These are phyloP conservation scores for Prosopis cineraria DNA, from an alignment of 306 rosid species.

Conservation along the genomic window DNA sequence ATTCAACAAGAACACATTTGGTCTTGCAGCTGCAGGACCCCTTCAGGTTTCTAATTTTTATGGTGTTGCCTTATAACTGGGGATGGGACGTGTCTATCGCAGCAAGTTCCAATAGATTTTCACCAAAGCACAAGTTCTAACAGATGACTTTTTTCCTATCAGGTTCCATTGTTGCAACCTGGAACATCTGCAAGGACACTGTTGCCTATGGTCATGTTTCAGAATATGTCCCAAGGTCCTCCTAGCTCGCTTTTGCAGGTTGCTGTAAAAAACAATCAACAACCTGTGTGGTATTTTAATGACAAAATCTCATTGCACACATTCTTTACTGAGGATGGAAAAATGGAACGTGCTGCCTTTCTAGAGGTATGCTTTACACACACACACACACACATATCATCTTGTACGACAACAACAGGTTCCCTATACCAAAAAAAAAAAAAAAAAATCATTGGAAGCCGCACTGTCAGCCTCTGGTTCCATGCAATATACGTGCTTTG, in stretches of 20 bases:
- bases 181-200: conserved; percentile 71
- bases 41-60: conserved; percentile 62
- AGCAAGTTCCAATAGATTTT: conserved; percentile 18
- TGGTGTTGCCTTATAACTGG: conserved; percentile 6
- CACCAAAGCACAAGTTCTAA: conserved; percentile 12
- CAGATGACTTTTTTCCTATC: conserved; percentile 32
- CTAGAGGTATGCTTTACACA: conserved; percentile 87
- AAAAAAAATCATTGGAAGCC: background rate
- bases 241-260: conserved; percentile 90
- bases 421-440: too few species aligned
- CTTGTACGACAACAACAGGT: background rate
- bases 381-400: too few species aligned
- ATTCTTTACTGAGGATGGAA: conserved; percentile 90
- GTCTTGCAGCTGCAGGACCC: conserved; percentile 93
- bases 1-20: conserved; percentile 94
- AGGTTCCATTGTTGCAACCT: conserved; percentile 88
- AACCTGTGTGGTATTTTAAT: conserved; percentile 92
- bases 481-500: background rate
- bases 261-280: conserved; percentile 90
- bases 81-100: conserved; percentile 13
- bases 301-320: conserved; percentile 74
- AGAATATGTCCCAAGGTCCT: conserved; percentile 95
- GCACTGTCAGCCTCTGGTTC: background rate
- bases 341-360: conserved; percentile 90
- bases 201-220: conserved; percentile 92